Percentiles rank a stretch among this genome's conserved stretches.
These are phyloP conservation scores for Pestalotiopsis sp. DNA, from an alignment of 2,329 filamentous ascomycete genomes.

Conservation along the genomic window DNA sequence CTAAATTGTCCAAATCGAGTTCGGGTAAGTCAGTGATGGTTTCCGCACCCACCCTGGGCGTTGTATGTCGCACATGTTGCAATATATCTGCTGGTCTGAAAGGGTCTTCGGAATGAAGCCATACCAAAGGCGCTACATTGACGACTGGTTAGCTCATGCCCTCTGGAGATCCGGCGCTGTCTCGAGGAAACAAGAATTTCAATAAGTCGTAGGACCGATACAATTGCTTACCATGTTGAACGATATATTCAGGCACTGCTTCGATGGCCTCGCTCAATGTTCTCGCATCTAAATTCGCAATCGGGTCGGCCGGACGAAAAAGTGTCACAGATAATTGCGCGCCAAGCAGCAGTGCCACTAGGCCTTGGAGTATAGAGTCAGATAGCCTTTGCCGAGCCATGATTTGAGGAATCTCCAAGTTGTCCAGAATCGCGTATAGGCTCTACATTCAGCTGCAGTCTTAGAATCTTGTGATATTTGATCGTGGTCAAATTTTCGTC, in stretches of 20 bases:
- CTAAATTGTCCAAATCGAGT: conserved; percentile 1
- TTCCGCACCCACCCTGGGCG: background rate
- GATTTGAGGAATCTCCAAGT: background rate
- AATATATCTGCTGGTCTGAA: conserved; percentile 9
- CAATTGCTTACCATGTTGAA: background rate
- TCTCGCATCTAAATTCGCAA: background rate
- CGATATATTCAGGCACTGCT: conserved; percentile 3
- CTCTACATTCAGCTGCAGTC: background rate
- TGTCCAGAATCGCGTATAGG: background rate
- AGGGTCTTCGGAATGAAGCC: conserved; percentile 9
- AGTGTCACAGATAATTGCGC: background rate
- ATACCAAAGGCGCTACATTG: background rate
- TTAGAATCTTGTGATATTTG: background rate
- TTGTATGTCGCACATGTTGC: conserved; percentile 4
- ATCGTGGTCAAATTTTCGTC: background rate
- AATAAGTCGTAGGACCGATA: background rate
- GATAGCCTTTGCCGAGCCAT: background rate
- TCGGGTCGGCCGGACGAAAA: background rate
- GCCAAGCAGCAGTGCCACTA: background rate
- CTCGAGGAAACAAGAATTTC: background rate
- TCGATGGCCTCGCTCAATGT: background rate
- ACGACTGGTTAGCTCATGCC: background rate
- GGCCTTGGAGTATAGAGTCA: background rate
- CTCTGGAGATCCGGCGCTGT: too few species aligned
- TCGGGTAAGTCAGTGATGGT: background rate